These are phyloP conservation scores for Podospora pseudocomata DNA, from an alignment of 495 filamentous ascomycete species.

Conservation along the genomic window DNA sequence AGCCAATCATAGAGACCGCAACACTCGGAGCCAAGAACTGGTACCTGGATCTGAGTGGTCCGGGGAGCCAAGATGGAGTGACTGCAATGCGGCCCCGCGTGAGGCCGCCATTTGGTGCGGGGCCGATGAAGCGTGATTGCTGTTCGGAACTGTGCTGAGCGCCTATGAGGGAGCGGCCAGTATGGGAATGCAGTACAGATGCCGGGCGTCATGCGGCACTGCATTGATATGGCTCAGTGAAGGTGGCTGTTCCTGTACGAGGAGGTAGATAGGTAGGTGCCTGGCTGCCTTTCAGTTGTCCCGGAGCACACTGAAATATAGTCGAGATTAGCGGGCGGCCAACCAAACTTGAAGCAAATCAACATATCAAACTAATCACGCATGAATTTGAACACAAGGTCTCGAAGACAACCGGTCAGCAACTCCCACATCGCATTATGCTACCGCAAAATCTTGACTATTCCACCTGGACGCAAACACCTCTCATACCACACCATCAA, in stretches of 20 bases:
- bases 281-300: neutral
- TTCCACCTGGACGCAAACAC: neutral
- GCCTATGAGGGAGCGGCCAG: neutral
- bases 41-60: neutral
- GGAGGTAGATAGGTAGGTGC: neutral
- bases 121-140: neutral
- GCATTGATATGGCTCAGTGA: neutral
- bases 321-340: too few relatives aligned
- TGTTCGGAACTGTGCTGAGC: neutral
- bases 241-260: neutral
- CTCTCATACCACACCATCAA: neutral
- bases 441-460: neutral
- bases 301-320: too few relatives aligned
- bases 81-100: neutral
- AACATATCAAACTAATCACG: neutral
- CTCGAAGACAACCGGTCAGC: neutral
- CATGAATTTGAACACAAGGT: neutral
- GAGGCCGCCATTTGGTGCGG: constrained; percentile 14
- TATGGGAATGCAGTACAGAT: too few relatives aligned
- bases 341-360: neutral
- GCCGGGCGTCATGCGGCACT: neutral
- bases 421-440: neutral
- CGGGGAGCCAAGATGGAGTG: neutral
- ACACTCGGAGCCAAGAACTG: constrained; percentile 1
- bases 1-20: neutral